Conservation (phyloP, 2,329 filamentous ascomycete genomes). For the Coniochaeta sp. region DNA sequence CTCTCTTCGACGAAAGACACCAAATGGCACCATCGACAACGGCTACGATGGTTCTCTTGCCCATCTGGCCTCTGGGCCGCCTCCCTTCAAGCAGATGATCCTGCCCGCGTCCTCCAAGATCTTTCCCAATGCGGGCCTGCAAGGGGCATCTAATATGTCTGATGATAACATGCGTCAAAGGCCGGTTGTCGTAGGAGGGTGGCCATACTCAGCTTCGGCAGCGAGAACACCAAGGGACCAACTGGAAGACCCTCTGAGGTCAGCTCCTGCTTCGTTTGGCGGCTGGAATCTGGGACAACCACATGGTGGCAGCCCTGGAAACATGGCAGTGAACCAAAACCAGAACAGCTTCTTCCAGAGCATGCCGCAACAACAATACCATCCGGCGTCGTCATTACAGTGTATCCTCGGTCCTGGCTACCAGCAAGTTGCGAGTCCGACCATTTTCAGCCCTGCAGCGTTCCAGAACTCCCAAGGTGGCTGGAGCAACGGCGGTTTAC, state of each 20-base stretch:
- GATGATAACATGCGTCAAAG: conserved; percentile 7
- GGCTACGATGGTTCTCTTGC: conserved; percentile 82
- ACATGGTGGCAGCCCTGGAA: conserved; percentile 4
- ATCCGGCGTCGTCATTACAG: conserved; percentile 15
- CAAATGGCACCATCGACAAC: conserved; percentile 84
- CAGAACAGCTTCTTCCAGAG: conserved; percentile 10
- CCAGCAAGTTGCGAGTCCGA: conserved; percentile 28
- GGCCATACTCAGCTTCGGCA: conserved; percentile 14
- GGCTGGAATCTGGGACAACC: conserved; percentile 13
- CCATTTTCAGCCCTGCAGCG: conserved; percentile 31
- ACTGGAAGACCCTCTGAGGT: conserved; percentile 6
- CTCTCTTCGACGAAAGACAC: conserved; percentile 84
- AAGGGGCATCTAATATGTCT: conserved; percentile 9
- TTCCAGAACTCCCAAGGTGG: conserved; percentile 27
- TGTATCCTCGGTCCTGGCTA: conserved; percentile 21
- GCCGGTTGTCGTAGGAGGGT: conserved; percentile 8
- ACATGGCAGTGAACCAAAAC: conserved; percentile 7
- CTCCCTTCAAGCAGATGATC: conserved; percentile 76
- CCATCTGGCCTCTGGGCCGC: conserved; percentile 65
- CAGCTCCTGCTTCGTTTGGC: conserved; percentile 5
- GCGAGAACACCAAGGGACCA: conserved; percentile 7
- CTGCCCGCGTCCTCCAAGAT: conserved; percentile 48
- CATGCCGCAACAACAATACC: conserved; percentile 13
- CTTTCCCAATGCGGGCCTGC: conserved; percentile 22
- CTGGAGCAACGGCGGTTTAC: conserved; percentile 28